Base-by-base conservation (phyloP, 179 eudicot species). In the Beta macrorhiza region DNA sequence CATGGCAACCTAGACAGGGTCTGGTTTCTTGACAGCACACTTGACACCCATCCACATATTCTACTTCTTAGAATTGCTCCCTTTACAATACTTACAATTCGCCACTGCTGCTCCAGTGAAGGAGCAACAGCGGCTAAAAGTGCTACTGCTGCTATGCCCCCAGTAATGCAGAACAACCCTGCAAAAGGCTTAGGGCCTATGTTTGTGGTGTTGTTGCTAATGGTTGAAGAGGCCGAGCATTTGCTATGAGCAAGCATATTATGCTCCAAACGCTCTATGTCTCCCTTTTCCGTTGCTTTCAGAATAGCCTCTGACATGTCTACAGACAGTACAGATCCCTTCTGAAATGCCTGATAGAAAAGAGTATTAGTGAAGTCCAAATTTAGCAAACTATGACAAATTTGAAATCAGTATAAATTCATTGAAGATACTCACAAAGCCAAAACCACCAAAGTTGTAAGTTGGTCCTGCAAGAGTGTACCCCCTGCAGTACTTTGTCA, bases 381-480 rank as follows among this genome's bases (percentile, higher is more conserved):
- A 6, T 1, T 67, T 4, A 37, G 42, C 19, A 10, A 62, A 15
- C 51, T 25, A 65, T 5, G 19, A 44, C 32, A 52, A 25, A 19
- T 8, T 59, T 15, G 4, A 82, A 25, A 42, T 8, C 0, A 7
- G 4, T 25, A 51, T 7, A 57, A 49, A 62, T 0, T 62, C 5
- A 58, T 47, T 8, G 5, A 15, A 10, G 63, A 3, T 22, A 80
- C 83, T 85, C 73, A 89, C 92, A 82, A 89, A 87, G 69, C 92
- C 90, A 42, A 89, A 80, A 13, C 92, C 92, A 25, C 90, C 90
- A 15, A 89, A 86, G 45, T 72, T 85, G 81, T 68, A 86, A 72
- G 64, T 81, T 52, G 83, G 87, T 63, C 87, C 92, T 4, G 83
- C 77, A 32, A 52, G 78, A 52, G 86, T 81, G 67, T 86, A 89